phyloP scores from a whole-genome alignment of 23 red algal genomes.

The Gracilaria gracilis region DNA sequence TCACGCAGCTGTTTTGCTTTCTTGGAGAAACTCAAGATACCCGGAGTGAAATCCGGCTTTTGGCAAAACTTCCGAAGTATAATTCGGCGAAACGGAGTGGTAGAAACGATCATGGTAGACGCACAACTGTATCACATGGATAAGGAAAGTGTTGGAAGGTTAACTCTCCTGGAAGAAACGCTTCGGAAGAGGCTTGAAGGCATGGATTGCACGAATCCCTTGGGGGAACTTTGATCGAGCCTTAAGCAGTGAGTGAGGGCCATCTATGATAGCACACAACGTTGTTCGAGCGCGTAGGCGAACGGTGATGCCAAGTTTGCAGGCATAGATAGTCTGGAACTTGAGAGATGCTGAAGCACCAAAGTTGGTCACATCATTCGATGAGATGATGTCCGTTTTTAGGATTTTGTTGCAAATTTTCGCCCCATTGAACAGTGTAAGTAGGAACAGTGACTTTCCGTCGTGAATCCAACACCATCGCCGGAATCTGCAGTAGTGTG shows the following conservation, averaged over 20 bases:
- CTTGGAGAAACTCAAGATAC: conserved; percentile 19
- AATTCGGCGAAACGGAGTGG: not conserved
- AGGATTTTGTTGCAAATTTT: not conserved
- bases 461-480: no score
- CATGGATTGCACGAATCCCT: not conserved
- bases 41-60: not conserved
- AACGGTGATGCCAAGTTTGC: not conserved
- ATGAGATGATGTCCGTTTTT: not conserved
- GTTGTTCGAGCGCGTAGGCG: not conserved
- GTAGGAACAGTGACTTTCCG: not conserved
- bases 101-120: not conserved
- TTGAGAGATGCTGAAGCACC: not conserved
- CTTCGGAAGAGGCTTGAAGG: not conserved
- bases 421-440: not conserved
- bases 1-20: conserved; percentile 40
- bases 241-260: not conserved
- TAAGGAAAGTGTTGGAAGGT: not conserved
- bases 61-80: not conserved
- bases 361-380: not conserved
- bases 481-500: no score
- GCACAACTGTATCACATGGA: not conserved
- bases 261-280: not conserved
- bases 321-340: no score
- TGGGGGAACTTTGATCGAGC: not conserved
- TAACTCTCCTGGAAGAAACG: no score